Evolutionary conservation across 176 grass and related monocot species (phyloP).

Genomic region (Typha latifolia): DNA sequence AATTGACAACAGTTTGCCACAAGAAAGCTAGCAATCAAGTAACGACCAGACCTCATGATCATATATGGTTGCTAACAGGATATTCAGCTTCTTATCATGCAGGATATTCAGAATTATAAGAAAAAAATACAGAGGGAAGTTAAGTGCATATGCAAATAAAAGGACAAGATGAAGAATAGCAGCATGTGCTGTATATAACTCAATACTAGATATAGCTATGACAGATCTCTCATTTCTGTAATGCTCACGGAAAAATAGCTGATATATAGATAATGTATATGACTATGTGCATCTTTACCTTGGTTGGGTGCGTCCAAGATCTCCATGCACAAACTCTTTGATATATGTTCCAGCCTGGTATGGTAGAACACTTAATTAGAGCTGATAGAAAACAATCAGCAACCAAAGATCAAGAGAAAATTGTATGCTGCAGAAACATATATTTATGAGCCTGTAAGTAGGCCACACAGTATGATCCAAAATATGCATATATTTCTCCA

Average conservation of each 20-base stretch:
- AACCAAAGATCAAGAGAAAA: not conserved
- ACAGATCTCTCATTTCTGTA: not conserved
- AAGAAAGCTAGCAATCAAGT: too few species aligned
- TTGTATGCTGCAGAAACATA: not conserved
- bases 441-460: not conserved
- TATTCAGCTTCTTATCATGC: too few species aligned
- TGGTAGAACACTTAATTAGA: conserved; percentile 11
- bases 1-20: too few species aligned
- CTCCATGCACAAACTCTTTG: conserved; percentile 89
- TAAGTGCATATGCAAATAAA: too few species aligned
- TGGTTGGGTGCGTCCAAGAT: conserved; percentile 89
- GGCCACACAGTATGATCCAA: not conserved
- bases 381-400: conserved; percentile 6
- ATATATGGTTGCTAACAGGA: too few species aligned
- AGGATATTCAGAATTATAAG: too few species aligned
- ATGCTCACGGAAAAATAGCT: not conserved
- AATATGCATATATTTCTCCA: not conserved
- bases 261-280: not conserved
- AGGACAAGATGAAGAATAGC: too few species aligned
- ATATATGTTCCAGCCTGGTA: conserved; percentile 94
- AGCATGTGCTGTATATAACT: not conserved
- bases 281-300: conserved; percentile 30
- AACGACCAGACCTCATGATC: too few species aligned
- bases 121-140: too few species aligned
- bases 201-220: not conserved